Base-by-base conservation (phyloP, 2,329 filamentous ascomycete genomes). In the Penicillium hordei region DNA sequence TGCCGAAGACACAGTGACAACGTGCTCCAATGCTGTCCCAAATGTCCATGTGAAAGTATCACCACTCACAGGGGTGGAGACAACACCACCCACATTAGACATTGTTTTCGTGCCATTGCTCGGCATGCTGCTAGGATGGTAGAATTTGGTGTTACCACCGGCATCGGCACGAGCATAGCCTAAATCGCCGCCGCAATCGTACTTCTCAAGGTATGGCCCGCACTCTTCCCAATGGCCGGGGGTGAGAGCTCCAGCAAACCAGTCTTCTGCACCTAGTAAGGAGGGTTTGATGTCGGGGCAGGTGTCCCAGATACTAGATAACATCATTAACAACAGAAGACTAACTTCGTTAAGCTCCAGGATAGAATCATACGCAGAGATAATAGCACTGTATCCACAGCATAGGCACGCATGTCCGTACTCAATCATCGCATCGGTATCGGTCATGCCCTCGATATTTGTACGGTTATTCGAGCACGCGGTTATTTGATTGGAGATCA, bases 201-300 rank as follows among this genome's bases (percentile, higher is more conserved):
- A 55, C 6, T 40, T 21, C 12, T 59, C 50, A 1, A 63, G 57
- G 21, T 55, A 59, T 10, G 55, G 34, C 5, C 55, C 61, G 17
- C 63, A 67, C 2, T 55, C 25, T 9, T 44, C 39, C 63, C 63
- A 65, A 12, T 59, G 40, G 8, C 38, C 34, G 5, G 58, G 52
- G 17, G 4, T 42, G 25, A 61, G 19, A 9, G 40, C 15, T 1
- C 2, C 33, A 9, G 17, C 39, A 13, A 49, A 52, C 49, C 52
- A 57, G 8, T 23, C 29, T n/a, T 63, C 60, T 2, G 55, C 50
- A 21, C 29, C 55, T 4, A 63, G 40, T 8, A 49, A 8, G 0
- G 60, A 54, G 12, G 63, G 62, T 4, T 59, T 53, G 0, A 57
- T 63, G 13, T 58, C 58, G 3, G 65, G 61, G 9, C 63, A 67